Evolutionary conservation across 2,329 filamentous ascomycete genomes (phyloP), one percentile per base, ranked within the genome.

Genomic region (Fusarium dlaminii): DNA sequence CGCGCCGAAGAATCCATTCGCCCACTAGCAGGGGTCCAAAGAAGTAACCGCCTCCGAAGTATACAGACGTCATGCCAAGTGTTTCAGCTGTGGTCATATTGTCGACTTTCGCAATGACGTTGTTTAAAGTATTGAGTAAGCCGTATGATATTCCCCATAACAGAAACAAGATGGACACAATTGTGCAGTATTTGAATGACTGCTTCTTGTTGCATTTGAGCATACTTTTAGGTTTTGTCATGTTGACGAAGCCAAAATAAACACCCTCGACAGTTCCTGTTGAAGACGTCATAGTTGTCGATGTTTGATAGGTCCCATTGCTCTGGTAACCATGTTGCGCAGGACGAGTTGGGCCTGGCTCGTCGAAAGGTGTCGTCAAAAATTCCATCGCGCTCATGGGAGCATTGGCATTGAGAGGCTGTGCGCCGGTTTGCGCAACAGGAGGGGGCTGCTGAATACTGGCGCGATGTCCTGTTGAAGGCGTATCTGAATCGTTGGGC

Each of bases 131-230:
- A 77, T 96, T 94, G 11, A 98, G 86, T 5, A 98, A 87, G 1
- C 95, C 95, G 76, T 98, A 98, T 0, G 94, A 95, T 66, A 98
- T 92, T 0, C 95, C 95, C 95, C 94, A 97, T 6, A 98, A 85
- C 73, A 97, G 91, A 83, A 98, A 97, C 0, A 98, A 85, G 12
- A 95, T 88, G 3, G 93, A 94, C 29, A 97, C 94, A 72, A 94
- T 86, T 22, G 89, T 87, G 77, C 93, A 91, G 72, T 94, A 94
- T 72, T 91, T 92, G 74, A 93, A 84, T 0, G 92, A 93, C 71
- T 95, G 92, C 17, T 83, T 80, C 4, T 86, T 86, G 3, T 88
- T 90, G 64, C 90, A 89, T 29, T 90, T 86, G 13, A 94, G 88
- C 85, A 95, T 91, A 78, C 90, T 93, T 81, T 93, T 94, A 6